These are phyloP conservation scores for Tetrahymena elliotti DNA, from an alignment of 73 alveolate genomes.

Conservation along the genomic window DNA sequence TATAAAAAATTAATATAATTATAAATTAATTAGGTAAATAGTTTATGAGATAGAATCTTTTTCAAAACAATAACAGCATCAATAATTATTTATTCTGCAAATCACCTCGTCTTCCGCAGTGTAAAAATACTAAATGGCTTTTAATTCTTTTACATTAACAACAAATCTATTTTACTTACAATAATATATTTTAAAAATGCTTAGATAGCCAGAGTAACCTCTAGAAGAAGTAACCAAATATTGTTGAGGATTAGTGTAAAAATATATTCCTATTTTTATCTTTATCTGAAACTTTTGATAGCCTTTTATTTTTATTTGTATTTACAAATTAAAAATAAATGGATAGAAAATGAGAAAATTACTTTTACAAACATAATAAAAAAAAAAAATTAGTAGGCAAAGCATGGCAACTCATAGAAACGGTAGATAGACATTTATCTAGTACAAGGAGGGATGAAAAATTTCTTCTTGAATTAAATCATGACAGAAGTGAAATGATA, in stretches of 20 bases:
- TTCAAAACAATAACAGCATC: not conserved
- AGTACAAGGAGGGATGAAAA: not conserved
- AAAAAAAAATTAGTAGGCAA: not conserved
- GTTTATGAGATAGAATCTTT: not conserved
- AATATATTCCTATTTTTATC: not conserved
- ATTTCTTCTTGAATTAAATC: not conserved
- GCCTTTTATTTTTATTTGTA: not conserved
- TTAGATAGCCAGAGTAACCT: not conserved
- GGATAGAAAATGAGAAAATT: not conserved
- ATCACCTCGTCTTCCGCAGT: not conserved
- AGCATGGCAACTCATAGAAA: not conserved
- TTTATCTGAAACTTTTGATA: not conserved
- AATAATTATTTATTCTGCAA: not conserved
- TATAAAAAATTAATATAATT: too few relatives aligned
- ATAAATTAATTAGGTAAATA: not conserved
- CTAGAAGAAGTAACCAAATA: not conserved
- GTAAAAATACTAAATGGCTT: too few relatives aligned
- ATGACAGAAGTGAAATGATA: not conserved
- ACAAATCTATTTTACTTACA: too few relatives aligned
- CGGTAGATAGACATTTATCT: not conserved
- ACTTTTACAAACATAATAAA: not conserved
- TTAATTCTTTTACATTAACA: too few relatives aligned
- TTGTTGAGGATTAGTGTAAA: not conserved
- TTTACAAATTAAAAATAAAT: not conserved
- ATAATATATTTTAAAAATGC: not conserved